Base-by-base conservation (phyloP, 2,329 filamentous ascomycete species). In the Neurospora sp. region DNA sequence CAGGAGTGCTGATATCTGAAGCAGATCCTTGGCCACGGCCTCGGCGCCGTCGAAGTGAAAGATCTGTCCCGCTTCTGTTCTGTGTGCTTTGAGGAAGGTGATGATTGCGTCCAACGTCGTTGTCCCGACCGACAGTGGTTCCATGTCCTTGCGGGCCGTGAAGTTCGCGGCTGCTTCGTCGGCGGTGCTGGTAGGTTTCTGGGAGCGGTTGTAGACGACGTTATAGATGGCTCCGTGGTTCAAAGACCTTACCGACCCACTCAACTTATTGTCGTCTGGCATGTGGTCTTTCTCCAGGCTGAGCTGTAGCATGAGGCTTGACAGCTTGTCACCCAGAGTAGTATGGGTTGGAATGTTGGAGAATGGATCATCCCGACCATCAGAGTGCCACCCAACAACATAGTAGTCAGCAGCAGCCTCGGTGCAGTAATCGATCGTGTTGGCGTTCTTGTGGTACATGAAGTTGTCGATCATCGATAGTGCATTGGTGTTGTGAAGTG, bases 391-490 rank as follows among this genome's bases (percentile, higher is more conserved):
- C 5, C 82, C 81, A 0, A 83, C 11, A 0, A 83, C 72, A 70
- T 80, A 81, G 71, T 83, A 83, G 72, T 74, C 78, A 0, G 78
- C 78, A 0, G 70, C 75, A 17, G 78, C 81, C 0, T 70, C 13
- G 2, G 70, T 23, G 0, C 80, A 72, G 58, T 77, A 76, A 1
- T 75, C 38, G 0, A 69, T 66, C 13, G 52, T 67, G 17, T 73
- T 68, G 0, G 15, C 42, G n/a, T 67, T 58, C 2, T 75, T 40
- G 0, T 70, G 52, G 69, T 81, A 82, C 9, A 74, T 67, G 23
- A 83, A 81, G 42, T 78, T 79, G 72, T 83, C 82, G 4, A 82
- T 23, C 7, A 81, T 78, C 67, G 75, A 78, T 68, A 84, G 82
- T 9, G 83, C 81, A 68, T 82, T 82, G 10, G 74, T 66, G 72